Evolutionary conservation across 2,329 filamentous ascomycete species (phyloP), one percentile per base, ranked within the genome.

Genomic region (Gaeumannomyces sp.): DNA sequence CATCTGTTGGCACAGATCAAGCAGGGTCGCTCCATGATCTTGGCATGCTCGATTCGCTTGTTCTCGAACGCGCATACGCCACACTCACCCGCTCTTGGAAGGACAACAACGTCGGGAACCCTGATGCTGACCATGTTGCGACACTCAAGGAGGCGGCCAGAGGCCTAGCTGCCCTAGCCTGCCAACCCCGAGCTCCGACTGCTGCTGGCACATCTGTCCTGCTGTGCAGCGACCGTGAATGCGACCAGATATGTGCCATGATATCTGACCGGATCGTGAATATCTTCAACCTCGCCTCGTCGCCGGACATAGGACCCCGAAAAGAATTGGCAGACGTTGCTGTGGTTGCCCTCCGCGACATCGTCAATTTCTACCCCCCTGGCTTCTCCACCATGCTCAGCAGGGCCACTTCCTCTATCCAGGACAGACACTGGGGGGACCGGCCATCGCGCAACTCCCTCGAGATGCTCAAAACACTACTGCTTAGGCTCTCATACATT

Each of bases 401-500:
- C 8, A 64, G 64, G 58, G 68, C 68, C n/a, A 68, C 61, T 31
- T 66, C 64, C 2, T 69, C 70, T 11, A 70, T 73, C 45, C 64
- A 56, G 29, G 69, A 69, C 28, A 70, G 71, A 19, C 65, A 69
- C 65, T 73, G 62, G 72, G 71, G 63, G 58, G n/a, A 66, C 45
- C 38, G n/a, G 19, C 67, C 69, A 4, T 70, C 69, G 0, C 53
- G 65, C 29, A 68, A 70, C 35, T 69, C 69, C 1, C 62, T 73
- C 0, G 59, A 65, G 14, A 68, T 70, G 16, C 69, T 78, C 11
- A 70, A 70, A n/a, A 72, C 75, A 33, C 72, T 83, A 2, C 74
- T 81, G 4, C 75, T 76, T 13, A 75, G 80, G 2, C 68, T 86
- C 3, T 80, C 80, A 3, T 81, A 79, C 64, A 75, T 85, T 61